These are phyloP conservation scores for Phytophthora pisi DNA, from an alignment of 352 stramenopile species.

Conservation along the genomic window DNA sequence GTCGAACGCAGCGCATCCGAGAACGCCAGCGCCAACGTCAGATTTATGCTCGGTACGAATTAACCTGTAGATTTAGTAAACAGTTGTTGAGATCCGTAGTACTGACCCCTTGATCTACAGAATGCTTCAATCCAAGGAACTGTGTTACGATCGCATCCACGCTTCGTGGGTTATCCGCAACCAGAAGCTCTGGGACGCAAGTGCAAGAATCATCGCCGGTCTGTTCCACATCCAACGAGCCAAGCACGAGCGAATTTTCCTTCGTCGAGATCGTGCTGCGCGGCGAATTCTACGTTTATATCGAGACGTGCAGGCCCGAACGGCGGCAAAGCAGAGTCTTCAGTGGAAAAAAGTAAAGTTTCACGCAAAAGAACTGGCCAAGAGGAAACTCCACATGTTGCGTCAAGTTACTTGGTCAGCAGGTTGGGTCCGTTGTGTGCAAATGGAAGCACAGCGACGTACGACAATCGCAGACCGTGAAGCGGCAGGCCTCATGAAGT, in stretches of 20 bases:
- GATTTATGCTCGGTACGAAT: conserved; percentile 15
- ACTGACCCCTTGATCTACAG: conserved; percentile 5
- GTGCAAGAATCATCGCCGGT: conserved; percentile 24
- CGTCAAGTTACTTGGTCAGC: conserved; percentile 10
- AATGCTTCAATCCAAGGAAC: conserved; percentile 40
- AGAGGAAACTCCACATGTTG: conserved; percentile 6
- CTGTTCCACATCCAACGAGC: conserved; percentile 46
- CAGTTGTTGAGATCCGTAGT: not conserved
- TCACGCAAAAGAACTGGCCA: conserved; percentile 13
- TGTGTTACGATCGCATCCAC: conserved; percentile 55
- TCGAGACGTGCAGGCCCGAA: conserved; percentile 19
- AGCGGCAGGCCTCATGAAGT: not conserved
- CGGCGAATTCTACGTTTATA: conserved; percentile 36
- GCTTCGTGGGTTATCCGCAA: conserved; percentile 25
- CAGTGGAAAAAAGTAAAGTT: conserved; percentile 19
- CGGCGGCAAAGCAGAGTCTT: conserved; percentile 36
- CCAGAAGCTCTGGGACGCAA: conserved; percentile 22
- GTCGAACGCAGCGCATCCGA: conserved; percentile 13
- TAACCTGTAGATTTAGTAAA: not conserved
- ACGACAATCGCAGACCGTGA: conserved; percentile 2
- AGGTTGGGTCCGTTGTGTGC: not conserved
- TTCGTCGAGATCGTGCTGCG: conserved; percentile 35
- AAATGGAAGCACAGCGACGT: conserved; percentile 13
- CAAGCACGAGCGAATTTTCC: conserved; percentile 23
- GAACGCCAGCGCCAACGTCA: conserved; percentile 14